Evolutionary conservation across 805 yeast species (phyloP).

Genomic region (Saccharomycopsis fodiens): DNA sequence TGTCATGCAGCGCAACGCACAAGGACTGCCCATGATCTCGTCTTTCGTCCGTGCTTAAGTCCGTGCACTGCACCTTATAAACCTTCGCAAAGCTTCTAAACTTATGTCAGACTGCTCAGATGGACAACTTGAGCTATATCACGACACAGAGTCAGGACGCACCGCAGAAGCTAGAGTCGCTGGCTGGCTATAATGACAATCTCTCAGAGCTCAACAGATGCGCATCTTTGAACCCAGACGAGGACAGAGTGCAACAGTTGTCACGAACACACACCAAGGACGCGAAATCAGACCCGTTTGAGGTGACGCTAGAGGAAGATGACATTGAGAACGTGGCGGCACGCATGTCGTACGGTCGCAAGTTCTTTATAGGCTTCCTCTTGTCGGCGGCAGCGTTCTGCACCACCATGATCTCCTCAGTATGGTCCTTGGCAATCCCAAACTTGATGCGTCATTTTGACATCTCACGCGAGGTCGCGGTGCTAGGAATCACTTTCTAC

Average conservation of each 20-base stretch:
- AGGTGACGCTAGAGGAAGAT: constrained; percentile 25
- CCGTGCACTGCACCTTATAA: too few relatives aligned
- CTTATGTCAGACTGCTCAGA: too few relatives aligned
- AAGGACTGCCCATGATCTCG: too few relatives aligned
- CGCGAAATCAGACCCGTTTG: constrained; percentile 20
- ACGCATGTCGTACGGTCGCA: constrained; percentile 37
- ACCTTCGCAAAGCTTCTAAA: too few relatives aligned
- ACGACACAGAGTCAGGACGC: too few relatives aligned
- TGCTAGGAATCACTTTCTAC: constrained; percentile 49
- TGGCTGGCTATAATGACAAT: too few relatives aligned
- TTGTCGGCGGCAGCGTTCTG: constrained; percentile 50
- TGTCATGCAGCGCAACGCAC: too few relatives aligned
- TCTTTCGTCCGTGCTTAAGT: too few relatives aligned
- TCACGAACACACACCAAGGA: not conserved
- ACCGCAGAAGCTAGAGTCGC: too few relatives aligned
- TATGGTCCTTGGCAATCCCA: constrained; percentile 55
- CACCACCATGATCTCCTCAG: constrained; percentile 63
- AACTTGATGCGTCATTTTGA: constrained; percentile 39
- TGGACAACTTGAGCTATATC: too few relatives aligned
- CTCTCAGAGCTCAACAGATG: not conserved
- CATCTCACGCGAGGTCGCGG: constrained; percentile 39
- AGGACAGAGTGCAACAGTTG: not conserved
- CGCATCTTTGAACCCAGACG: not conserved
- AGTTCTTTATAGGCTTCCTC: constrained; percentile 49
- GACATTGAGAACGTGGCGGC: constrained; percentile 29